phyloP scores from a whole-genome alignment of 768 basidiomycete species.

The Kwoniella botswanensis region DNA sequence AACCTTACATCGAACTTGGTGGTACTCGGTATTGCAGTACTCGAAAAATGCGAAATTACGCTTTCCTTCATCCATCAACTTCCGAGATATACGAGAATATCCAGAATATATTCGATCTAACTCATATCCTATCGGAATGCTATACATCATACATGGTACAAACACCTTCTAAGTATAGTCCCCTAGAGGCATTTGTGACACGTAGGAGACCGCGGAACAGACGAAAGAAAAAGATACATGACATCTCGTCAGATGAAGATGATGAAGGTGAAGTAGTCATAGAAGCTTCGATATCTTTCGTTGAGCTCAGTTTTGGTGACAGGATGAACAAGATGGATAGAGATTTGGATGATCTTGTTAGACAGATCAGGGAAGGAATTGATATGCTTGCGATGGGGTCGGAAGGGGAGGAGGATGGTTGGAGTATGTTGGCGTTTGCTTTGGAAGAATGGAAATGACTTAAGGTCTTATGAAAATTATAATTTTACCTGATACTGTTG shows the following conservation, averaged over 20 bases:
- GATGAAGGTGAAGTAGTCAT: not conserved
- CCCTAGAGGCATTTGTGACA: constrained; percentile 6
- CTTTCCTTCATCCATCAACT: constrained; percentile 30
- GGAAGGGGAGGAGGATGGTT: constrained; percentile 25
- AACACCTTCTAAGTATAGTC: not conserved
- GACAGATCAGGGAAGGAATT: constrained; percentile 30
- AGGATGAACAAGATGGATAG: constrained; percentile 15
- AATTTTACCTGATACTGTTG: not conserved
- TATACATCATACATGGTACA: constrained; percentile 9
- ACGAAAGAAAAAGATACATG: not conserved
- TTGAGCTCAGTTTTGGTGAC: constrained; percentile 13
- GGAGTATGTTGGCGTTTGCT: constrained; percentile 38
- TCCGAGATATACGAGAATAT: constrained; percentile 30
- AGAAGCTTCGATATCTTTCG: constrained; percentile 21
- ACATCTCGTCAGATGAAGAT: constrained; percentile 18
- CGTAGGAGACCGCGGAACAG: not conserved
- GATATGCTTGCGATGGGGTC: constrained; percentile 14
- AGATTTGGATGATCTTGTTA: constrained; percentile 25
- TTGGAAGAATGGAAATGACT: constrained; percentile 41
- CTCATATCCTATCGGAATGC: constrained; percentile 18
- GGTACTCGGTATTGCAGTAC: constrained; percentile 15
- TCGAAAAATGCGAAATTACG: constrained; percentile 30
- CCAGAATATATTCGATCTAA: constrained; percentile 29
- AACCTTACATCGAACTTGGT: not conserved
- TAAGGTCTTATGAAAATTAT: not conserved